Evolutionary conservation across 1,284 basidiomycete genomes (phyloP).

Genomic region (Cystobasidium pallidum): DNA sequence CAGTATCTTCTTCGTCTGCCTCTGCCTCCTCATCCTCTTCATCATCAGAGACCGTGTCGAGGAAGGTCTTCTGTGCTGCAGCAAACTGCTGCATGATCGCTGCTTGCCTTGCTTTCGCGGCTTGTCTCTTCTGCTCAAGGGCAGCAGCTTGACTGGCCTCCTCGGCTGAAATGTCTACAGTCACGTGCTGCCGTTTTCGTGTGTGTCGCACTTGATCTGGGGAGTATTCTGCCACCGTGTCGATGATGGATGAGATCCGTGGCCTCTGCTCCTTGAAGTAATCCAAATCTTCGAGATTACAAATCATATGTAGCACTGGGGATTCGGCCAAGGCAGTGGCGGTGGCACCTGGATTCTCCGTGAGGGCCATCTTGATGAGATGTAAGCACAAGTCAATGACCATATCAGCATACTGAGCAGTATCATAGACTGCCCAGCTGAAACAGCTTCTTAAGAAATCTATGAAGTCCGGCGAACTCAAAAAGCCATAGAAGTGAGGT

Average conservation of each 20-base stretch:
- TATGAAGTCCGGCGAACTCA: slow-evolving; percentile 53
- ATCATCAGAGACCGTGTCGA: slow-evolving; percentile 53
- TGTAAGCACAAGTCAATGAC: slow-evolving; percentile 87
- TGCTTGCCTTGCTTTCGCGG: slow-evolving; percentile 81
- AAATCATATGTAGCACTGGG: slow-evolving; percentile 58
- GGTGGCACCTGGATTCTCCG: slow-evolving; percentile 69
- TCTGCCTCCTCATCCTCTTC: slow-evolving; percentile 67
- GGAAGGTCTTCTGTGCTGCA: slow-evolving; percentile 80
- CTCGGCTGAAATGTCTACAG: slow-evolving; percentile 48
- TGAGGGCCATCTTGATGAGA: slow-evolving; percentile 77
- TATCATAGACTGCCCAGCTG: slow-evolving; percentile 58
- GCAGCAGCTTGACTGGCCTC: slow-evolving; percentile 59
- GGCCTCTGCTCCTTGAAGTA: slow-evolving; percentile 60
- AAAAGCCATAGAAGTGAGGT: slow-evolving; percentile 69
- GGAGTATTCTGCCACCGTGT: slow-evolving; percentile 6
- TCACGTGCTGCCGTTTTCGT: not conserved
- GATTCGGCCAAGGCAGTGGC: slow-evolving; percentile 60
- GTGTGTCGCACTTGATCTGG: slow-evolving; percentile 17
- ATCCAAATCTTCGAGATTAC: slow-evolving; percentile 72
- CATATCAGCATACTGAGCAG: slow-evolving; percentile 74
- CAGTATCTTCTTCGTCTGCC: slow-evolving; percentile 60
- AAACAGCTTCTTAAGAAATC: slow-evolving; percentile 8
- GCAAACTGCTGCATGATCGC: slow-evolving; percentile 93
- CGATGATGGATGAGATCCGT: slow-evolving; percentile 39
- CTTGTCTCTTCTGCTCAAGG: slow-evolving; percentile 71